These are phyloP conservation scores for Dichotomopilus funicola DNA, from an alignment of 2,329 filamentous ascomycete species.

Conservation along the genomic window DNA sequence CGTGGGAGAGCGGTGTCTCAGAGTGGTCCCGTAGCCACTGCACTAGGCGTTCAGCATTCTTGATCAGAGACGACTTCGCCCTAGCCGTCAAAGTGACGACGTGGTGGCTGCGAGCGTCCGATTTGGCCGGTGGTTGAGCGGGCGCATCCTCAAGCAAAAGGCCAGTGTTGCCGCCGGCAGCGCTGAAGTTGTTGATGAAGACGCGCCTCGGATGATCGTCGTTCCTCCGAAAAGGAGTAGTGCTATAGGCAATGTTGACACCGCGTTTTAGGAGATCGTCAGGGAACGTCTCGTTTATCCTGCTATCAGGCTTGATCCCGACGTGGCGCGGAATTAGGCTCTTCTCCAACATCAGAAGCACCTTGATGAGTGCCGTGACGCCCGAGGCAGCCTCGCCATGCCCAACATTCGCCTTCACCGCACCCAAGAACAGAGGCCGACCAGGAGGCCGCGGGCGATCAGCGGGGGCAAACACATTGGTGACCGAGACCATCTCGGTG, in stretches of 20 bases:
- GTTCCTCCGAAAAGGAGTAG: slow-evolving; percentile 43
- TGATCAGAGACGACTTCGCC: slow-evolving; percentile 48
- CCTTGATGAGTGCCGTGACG: slow-evolving; percentile 56
- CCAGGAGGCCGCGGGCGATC: slow-evolving; percentile 40
- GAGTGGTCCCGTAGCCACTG: slow-evolving; percentile 47
- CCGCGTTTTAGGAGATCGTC: slow-evolving; percentile 50
- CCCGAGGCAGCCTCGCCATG: slow-evolving; percentile 58
- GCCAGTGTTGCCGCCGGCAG: slow-evolving; percentile 65
- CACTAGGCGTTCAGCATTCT: slow-evolving; percentile 51
- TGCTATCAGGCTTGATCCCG: slow-evolving; percentile 52
- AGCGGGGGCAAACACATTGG: slow-evolving; percentile 45
- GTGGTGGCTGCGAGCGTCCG: slow-evolving; percentile 50
- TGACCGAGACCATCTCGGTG: slow-evolving; percentile 74
- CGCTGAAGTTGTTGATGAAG: slow-evolving; percentile 64
- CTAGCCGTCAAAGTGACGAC: slow-evolving; percentile 54
- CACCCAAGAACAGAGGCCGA: slow-evolving; percentile 54
- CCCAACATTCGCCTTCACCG: slow-evolving; percentile 59
- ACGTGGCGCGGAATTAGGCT: slow-evolving; percentile 58
- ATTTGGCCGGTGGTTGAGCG: slow-evolving; percentile 23
- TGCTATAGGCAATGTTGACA: slow-evolving; percentile 51
- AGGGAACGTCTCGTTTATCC: slow-evolving; percentile 55
- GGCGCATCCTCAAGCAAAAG: slow-evolving; percentile 59
- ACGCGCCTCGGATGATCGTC: slow-evolving; percentile 42
- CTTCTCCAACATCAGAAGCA: slow-evolving; percentile 59
- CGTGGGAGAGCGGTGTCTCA: slow-evolving; percentile 46